These are phyloP conservation scores for Dendrobium huoshanense DNA, from an alignment of 106 monocot species.

Conservation along the genomic window DNA sequence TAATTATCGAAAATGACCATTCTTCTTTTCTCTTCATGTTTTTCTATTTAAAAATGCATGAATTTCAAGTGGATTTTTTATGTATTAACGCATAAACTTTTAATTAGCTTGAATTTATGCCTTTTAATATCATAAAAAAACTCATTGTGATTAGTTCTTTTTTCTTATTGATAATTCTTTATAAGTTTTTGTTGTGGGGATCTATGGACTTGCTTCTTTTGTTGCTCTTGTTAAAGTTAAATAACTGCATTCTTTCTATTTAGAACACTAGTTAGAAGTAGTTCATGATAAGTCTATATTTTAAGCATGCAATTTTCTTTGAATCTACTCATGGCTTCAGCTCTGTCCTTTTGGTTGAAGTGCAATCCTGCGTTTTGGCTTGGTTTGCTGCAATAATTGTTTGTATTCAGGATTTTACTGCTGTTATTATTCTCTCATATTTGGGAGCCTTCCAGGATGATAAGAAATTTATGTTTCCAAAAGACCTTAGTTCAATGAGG, in stretches of 20 bases:
- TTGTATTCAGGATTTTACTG: neutral
- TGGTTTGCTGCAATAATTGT: neutral
- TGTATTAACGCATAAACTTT: neutral
- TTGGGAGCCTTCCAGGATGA: neutral
- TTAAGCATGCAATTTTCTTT: neutral
- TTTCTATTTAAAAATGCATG: neutral
- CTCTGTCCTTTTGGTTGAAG: neutral
- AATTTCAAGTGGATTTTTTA: neutral
- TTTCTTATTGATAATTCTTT: neutral
- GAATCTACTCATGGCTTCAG: neutral
- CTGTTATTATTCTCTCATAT: neutral
- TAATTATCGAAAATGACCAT: neutral
- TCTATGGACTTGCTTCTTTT: neutral
- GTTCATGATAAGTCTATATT: neutral
- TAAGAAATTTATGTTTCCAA: slow-evolving; percentile 2
- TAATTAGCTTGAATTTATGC: neutral
- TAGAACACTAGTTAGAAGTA: neutral
- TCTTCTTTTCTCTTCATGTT: slow-evolving; percentile 2
- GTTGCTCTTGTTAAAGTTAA: neutral
- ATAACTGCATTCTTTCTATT: neutral
- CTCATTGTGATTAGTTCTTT: neutral
- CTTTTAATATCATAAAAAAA: neutral
- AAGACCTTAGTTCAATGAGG: slow-evolving; percentile 6
- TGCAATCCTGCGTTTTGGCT: neutral
- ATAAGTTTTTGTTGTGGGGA: neutral